Evolutionary conservation across 306 rosid genomes (phyloP).

Genomic region (Quercus engelmannii): DNA sequence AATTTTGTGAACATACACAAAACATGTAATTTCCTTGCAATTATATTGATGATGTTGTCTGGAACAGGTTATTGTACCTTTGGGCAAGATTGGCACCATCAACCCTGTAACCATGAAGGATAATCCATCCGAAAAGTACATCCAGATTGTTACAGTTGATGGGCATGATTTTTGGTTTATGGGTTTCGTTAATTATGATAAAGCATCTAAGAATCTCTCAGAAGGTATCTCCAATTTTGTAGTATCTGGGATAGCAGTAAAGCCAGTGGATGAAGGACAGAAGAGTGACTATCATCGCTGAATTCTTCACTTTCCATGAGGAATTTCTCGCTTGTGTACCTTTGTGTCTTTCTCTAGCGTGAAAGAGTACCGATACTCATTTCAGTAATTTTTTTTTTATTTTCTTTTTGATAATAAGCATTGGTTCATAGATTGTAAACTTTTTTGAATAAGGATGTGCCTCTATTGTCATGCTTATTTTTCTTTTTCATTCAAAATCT

Average conservation of each 20-base stretch:
- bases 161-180: conserved; percentile 57
- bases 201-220: background rate
- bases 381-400: background rate
- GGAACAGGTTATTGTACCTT: conserved; percentile 36
- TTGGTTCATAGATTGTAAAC: background rate
- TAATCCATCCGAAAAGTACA: conserved; percentile 33
- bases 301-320: background rate
- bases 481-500: background rate
- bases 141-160: conserved; percentile 37
- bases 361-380: background rate
- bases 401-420: background rate
- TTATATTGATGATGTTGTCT: background rate
- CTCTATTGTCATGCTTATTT: background rate
- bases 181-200: conserved; percentile 35
- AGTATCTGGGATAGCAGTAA: conserved; percentile 21
- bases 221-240: conserved; percentile 19
- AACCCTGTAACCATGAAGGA: conserved; percentile 32
- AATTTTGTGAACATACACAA: background rate
- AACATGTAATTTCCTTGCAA: conserved; percentile 25
- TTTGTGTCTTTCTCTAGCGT: background rate
- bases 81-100: conserved; percentile 20
- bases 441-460: background rate
- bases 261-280: background rate
- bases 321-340: background rate
- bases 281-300: background rate